Conservation (phyloP, 2,329 filamentous ascomycete genomes). For the Neofusicoccum laricinum region DNA sequence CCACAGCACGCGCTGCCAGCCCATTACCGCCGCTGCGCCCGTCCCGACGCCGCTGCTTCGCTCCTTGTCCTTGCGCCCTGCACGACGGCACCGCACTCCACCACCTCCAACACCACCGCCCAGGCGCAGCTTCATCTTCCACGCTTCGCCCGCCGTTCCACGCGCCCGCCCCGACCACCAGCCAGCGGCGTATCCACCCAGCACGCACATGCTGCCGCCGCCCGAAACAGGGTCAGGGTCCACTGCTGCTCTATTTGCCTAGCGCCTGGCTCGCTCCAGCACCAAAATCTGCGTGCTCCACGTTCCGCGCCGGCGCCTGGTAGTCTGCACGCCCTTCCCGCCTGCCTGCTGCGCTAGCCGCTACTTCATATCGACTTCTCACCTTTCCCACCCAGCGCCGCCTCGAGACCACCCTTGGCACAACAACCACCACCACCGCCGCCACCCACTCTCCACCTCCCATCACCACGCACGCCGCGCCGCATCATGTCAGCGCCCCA, state of each 20-base stretch:
- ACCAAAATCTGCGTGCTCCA: conserved; percentile 14
- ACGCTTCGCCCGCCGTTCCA: neutral
- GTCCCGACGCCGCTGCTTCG: conserved; percentile 8
- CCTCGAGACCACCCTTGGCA: conserved; percentile 12
- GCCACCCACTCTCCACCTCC: neutral
- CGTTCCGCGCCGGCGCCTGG: conserved; percentile 15
- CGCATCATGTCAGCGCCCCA: conserved; percentile 15
- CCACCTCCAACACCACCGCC: neutral
- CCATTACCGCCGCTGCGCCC: neutral
- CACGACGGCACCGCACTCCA: neutral
- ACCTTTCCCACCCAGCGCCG: conserved; percentile 3
- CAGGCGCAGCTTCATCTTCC: conserved; percentile 1
- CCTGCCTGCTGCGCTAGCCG: conserved; percentile 7
- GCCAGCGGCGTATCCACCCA: neutral
- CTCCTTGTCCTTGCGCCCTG: conserved; percentile 13
- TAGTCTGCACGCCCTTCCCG: conserved; percentile 14
- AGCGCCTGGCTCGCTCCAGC: conserved; percentile 7
- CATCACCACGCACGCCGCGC: neutral
- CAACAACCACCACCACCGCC: conserved; percentile 2
- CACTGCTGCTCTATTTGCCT: neutral
- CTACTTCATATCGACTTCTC: conserved; percentile 15
- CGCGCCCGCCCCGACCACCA: neutral
- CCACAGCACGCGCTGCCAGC: neutral
- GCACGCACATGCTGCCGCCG: conserved; percentile 10
- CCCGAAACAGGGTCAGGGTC: conserved; percentile 16